Evolutionary conservation across 164 flowering plant species (phyloP).

Genomic region (Vitis labrusca): DNA sequence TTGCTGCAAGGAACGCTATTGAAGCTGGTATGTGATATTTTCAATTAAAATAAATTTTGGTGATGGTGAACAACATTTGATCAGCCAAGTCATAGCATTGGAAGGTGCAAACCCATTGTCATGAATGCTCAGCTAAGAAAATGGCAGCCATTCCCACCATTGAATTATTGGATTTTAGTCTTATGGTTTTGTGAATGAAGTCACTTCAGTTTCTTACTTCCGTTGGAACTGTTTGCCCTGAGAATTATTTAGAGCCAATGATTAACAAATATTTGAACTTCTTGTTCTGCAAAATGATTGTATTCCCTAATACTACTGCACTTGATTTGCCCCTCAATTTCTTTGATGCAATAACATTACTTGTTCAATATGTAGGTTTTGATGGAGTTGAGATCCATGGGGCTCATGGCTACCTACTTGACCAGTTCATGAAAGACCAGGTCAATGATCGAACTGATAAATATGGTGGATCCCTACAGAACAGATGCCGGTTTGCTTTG

Average conservation of each 20-base stretch:
- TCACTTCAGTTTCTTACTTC: too few relatives aligned
- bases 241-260: too few relatives aligned
- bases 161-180: too few relatives aligned
- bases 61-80: too few relatives aligned
- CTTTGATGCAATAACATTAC: too few relatives aligned
- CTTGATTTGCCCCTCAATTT: too few relatives aligned
- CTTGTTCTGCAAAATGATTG: too few relatives aligned
- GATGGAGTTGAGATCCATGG: conserved; percentile 72
- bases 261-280: too few relatives aligned
- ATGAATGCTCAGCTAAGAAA: neutral
- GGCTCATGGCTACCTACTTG: conserved; percentile 59
- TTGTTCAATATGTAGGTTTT: conserved; percentile 33
- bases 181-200: too few relatives aligned
- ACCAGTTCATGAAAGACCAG: conserved; percentile 63
- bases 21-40: conserved; percentile 28
- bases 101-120: neutral
- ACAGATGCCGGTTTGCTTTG: conserved; percentile 49
- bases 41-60: neutral
- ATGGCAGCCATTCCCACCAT: too few relatives aligned
- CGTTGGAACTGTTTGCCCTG: too few relatives aligned
- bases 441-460: conserved; percentile 56
- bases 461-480: conserved; percentile 60
- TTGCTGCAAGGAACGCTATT: conserved; percentile 40
- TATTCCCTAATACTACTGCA: too few relatives aligned
- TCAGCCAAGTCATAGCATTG: neutral